phyloP scores from a whole-genome alignment of 106 monocot genomes.

The Triglochin maritima region DNA sequence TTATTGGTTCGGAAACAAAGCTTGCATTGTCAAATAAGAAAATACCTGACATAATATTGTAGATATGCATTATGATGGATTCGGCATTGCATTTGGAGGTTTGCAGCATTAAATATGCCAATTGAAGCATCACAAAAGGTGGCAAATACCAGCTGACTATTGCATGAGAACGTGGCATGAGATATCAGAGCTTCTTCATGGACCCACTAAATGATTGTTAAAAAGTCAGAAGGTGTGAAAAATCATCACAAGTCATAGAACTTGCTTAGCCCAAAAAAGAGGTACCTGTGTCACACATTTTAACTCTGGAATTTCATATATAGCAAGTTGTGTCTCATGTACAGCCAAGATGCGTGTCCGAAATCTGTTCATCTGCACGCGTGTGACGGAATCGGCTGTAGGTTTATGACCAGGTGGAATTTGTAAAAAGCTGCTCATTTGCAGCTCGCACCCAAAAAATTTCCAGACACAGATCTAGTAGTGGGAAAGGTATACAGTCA shows the following conservation, averaged over 20 bases:
- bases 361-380: constrained; percentile 76
- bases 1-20: background rate
- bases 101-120: constrained; percentile 46
- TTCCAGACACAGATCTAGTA: constrained; percentile 78
- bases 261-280: background rate
- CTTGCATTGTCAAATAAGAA: background rate
- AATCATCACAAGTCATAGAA: background rate
- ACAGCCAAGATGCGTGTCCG: constrained; percentile 71
- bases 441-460: constrained; percentile 74
- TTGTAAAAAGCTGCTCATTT: constrained; percentile 45
- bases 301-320: constrained; percentile 58
- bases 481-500: too few species aligned
- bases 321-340: constrained; percentile 74
- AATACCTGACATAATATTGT: constrained; percentile 53
- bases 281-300: constrained; percentile 58
- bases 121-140: constrained; percentile 62
- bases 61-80: constrained; percentile 65
- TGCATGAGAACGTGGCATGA: constrained; percentile 81
- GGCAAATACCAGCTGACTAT: constrained; percentile 66
- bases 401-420: constrained; percentile 54
- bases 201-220: constrained; percentile 32
- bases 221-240: background rate
- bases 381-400: constrained; percentile 44
- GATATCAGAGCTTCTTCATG: constrained; percentile 54
- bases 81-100: constrained; percentile 47